These are phyloP conservation scores for Clarireedia hainanense DNA, from an alignment of 2,329 filamentous ascomycete genomes.

Conservation along the genomic window DNA sequence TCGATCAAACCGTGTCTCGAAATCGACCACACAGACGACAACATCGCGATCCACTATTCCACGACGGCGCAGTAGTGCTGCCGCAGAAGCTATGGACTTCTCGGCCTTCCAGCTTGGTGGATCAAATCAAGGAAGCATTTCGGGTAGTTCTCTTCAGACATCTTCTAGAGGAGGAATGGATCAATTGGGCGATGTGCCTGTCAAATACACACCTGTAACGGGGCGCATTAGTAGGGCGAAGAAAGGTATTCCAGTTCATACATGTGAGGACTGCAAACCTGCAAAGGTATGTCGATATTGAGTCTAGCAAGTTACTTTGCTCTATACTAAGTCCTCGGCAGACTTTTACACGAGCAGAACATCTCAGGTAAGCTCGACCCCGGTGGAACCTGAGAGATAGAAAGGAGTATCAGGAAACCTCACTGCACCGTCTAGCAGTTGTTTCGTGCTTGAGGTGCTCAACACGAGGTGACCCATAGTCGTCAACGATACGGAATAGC, in stretches of 20 bases:
- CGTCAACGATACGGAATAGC: not conserved
- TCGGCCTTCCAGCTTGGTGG: conserved; percentile 17
- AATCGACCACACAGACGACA: conserved; percentile 12
- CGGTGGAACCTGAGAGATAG: not conserved
- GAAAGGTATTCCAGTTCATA: conserved; percentile 30
- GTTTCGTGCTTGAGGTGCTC: too few species aligned
- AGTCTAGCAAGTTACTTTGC: not conserved
- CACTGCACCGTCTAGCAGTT: too few species aligned
- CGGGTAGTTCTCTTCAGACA: conserved; percentile 21
- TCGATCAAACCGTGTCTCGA: conserved; percentile 24
- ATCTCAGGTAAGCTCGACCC: conserved; percentile 41
- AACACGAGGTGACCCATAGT: too few species aligned
- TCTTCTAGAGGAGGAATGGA: conserved; percentile 20
- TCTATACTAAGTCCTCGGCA: conserved; percentile 26
- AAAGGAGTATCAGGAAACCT: not conserved
- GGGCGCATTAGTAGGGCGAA: conserved; percentile 29
- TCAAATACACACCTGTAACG: conserved; percentile 31
- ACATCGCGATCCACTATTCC: conserved; percentile 13
- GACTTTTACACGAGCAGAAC: conserved; percentile 57
- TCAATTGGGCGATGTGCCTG: conserved; percentile 20
- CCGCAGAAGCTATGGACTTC: conserved; percentile 24
- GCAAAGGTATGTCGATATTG: conserved; percentile 21
- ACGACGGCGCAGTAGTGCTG: conserved; percentile 22
- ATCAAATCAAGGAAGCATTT: conserved; percentile 18
- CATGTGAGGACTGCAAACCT: conserved; percentile 26